A percentile compares a stretch with the other conserved stretches of the same genome.
Conservation (phyloP, 306 rosid genomes). For the Senna siamea region DNA sequence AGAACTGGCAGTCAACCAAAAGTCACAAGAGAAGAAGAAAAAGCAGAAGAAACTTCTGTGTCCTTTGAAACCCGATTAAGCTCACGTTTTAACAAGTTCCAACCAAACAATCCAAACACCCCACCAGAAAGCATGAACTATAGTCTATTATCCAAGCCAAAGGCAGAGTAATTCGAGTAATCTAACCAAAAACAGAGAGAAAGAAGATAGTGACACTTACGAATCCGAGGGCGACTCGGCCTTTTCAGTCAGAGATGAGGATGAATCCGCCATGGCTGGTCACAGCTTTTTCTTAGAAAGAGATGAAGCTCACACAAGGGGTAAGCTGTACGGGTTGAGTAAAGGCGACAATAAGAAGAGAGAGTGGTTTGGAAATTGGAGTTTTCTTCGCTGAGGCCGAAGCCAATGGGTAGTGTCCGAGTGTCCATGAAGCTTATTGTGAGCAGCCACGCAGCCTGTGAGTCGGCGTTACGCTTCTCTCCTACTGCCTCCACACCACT, state of each 20-base stretch:
- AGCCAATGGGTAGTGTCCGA: constrained; percentile 20
- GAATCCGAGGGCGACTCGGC: constrained; percentile 33
- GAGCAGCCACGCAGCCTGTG: constrained; percentile 10
- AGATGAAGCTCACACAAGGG: neutral
- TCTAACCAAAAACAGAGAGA: no score
- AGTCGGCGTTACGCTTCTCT: neutral
- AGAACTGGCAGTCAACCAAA: neutral
- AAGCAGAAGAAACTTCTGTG: neutral
- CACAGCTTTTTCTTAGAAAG: neutral
- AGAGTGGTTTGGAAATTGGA: neutral
- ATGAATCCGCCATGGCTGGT: constrained; percentile 37
- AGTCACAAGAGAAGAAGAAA: neutral
- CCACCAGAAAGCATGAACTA: neutral
- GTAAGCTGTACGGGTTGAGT: no score
- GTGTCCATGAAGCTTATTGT: constrained; percentile 11
- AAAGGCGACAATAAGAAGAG: neutral
- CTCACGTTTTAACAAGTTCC: neutral
- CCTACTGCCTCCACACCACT: neutral
- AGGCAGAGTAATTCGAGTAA: neutral
- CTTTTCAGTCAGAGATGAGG: constrained; percentile 26
- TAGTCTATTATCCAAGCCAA: neutral
- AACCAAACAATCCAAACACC: neutral
- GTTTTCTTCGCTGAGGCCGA: neutral
- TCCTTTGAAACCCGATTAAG: neutral
- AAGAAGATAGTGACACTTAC: constrained; percentile 30